Evolutionary conservation across 768 basidiomycete genomes (phyloP), one percentile per base, ranked within the genome.

Genomic region (Pleurotus platypus): DNA sequence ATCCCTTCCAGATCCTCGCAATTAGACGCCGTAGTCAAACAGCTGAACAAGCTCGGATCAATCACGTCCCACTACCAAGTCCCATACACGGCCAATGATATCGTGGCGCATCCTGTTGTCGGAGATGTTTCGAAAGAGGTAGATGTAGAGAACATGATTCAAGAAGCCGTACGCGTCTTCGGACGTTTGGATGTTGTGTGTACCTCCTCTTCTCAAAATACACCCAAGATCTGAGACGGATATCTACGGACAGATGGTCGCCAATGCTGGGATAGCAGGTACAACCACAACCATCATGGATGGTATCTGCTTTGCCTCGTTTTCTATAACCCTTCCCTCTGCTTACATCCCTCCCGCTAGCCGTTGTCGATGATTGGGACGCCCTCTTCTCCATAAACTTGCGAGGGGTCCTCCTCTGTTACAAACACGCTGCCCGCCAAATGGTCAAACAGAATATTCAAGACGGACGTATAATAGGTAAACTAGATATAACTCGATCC

Each of bases 401-500:
- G 3, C 57, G 59, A 8, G 69, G 70, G 4, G 63, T 64, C 2
- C 61, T 71, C 16, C 22, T 66, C 13, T 66, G 64, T 55, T 69
- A 66, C 55, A 63, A 65, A 48, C 60, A 60, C 40, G 70, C 69
- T 18, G 70, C 65, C 13, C 56, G 60, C 30, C 56, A 43, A 30
- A 71, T 71, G 70, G 63, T 71, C 42, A 53, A 62, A 22, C 69
- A 69, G 55, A 63, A 63, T 39, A 42, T 54, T n/a, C 60, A 60
- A 26, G 66, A 67, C 6, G 70, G 70, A 2, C 50, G 60, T 16
- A 64, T 71, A 16, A 63, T 70, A 18, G 76, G 73, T 57, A 18
- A 8, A 18, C 27, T 40, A 26, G 4, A 11, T 8, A 11, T 2
- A 8, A 9, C 9, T 11, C 9, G 11, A 35, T 35, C 30, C 11